These are phyloP conservation scores for Fusarium camptoceras DNA, from an alignment of 2,329 filamentous ascomycete species.

Conservation along the genomic window DNA sequence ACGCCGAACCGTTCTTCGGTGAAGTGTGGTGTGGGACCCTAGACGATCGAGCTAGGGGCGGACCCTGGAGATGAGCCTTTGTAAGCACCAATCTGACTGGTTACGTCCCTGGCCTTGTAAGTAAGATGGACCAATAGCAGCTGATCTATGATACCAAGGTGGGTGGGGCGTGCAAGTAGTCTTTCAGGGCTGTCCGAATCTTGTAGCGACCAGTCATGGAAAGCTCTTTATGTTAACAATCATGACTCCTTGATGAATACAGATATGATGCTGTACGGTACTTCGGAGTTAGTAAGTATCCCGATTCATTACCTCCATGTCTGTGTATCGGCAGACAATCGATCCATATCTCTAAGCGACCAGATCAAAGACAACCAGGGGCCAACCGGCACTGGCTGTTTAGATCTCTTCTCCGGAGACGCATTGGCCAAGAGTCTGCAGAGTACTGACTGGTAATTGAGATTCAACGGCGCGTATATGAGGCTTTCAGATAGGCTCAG, in stretches of 20 bases:
- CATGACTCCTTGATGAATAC: background rate
- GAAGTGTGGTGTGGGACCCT: conserved; percentile 14
- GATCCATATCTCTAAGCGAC: conserved; percentile 6
- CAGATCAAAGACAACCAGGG: conserved; percentile 14
- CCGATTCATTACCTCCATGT: conserved; percentile 3
- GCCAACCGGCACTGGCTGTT: conserved; percentile 5
- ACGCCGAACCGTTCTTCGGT: conserved; percentile 22
- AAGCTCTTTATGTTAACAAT: background rate
- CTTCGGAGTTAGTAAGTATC: background rate
- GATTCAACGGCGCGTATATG: background rate
- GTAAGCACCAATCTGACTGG: conserved; percentile 23
- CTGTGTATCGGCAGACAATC: conserved; percentile 2
- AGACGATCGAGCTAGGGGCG: conserved; percentile 32
- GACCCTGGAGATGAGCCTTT: conserved; percentile 30
- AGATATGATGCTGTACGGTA: background rate
- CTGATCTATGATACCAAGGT: background rate
- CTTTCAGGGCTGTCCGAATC: conserved; percentile 15
- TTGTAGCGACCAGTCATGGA: background rate
- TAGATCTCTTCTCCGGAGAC: conserved; percentile 1
- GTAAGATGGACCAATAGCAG: conserved; percentile 31
- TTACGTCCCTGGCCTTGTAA: conserved; percentile 25
- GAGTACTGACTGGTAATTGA: background rate
- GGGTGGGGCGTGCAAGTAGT: conserved; percentile 24
- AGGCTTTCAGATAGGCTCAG: background rate
- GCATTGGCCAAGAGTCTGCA: background rate